These are phyloP conservation scores for Willaertia magna DNA, from an alignment of 208 protist genomes.

Conservation along the genomic window DNA sequence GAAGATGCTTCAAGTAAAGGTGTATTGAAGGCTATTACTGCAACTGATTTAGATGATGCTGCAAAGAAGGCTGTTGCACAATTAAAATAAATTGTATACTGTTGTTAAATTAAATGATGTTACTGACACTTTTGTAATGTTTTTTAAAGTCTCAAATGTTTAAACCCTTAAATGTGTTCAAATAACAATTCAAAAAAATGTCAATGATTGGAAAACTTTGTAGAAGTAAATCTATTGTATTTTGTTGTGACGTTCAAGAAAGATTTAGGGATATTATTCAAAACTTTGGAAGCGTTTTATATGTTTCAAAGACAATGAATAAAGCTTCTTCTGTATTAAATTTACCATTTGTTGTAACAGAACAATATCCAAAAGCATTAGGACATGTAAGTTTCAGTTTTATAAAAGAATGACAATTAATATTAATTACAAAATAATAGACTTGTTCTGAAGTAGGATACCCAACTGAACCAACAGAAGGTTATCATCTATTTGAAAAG, in stretches of 20 bases:
- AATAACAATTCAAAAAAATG: too few relatives aligned
- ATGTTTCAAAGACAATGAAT: conserved; percentile 39
- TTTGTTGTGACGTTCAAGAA: conserved; percentile 54
- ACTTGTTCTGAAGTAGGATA: neutral
- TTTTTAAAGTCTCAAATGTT: too few relatives aligned
- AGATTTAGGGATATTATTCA: conserved; percentile 26
- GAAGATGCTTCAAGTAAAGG: conserved; percentile 35
- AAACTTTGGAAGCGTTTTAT: conserved; percentile 38
- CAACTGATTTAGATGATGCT: conserved; percentile 48
- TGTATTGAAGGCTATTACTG: conserved; percentile 36
- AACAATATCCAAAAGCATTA: conserved; percentile 35
- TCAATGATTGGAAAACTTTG: neutral
- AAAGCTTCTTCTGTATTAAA: conserved; percentile 26
- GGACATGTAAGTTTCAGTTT: too few relatives aligned
- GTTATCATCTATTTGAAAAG: conserved; percentile 30
- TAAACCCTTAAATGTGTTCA: too few relatives aligned
- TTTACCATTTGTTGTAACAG: conserved; percentile 38
- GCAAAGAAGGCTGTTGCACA: conserved; percentile 17
- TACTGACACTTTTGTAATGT: too few relatives aligned
- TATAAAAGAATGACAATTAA: too few relatives aligned
- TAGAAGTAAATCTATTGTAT: conserved; percentile 31
- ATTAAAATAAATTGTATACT: neutral
- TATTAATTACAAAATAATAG: too few relatives aligned
- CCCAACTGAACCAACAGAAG: neutral
- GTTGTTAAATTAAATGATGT: too few relatives aligned